Evolutionary conservation across 441 rosid species (phyloP), one percentile per base, ranked within the genome.

Genomic region (Jatropha multifida): DNA sequence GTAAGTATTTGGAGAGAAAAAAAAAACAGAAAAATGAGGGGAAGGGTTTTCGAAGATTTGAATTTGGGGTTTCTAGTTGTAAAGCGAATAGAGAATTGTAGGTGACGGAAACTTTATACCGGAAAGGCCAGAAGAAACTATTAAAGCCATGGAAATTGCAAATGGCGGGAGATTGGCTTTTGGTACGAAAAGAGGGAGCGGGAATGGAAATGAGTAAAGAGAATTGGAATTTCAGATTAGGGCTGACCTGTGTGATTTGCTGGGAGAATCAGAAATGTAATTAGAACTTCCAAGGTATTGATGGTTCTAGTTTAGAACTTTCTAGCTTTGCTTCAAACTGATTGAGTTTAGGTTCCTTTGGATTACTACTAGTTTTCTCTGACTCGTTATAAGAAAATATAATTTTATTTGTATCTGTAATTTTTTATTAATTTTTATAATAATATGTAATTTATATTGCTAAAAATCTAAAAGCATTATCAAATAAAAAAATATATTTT

Each of bases 171-270:
- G 69, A 40, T 7, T 41, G 65, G n/a, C 6, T 32, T 62, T 62
- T 18, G 65, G 42, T 62, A 62, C 26, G 63, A 69, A 70, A 38
- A n/a, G 12, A 59, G 38, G 54, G 38, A 71, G 54, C 42, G 58
- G 60, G 58, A 54, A 64, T 13, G 27, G 59, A 69, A 73, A 64
- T 55, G 42, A 14, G 65, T 66, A 37, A 23, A 0, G 26, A 20
- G 61, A 20, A 54, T 54, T 58, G 69, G 44, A 69, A 73, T 68
- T 73, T 73, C 69, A 17, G 23, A 37, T 20, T 41, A 70, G 73
- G 73, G 73, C 73, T 55, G 38, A n/a, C 51, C 11, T 56, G 73
- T 44, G 52, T 32, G 40, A 32, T 13, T 32, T 62, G 5, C 14
- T 13, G 42, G 4, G 40, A 58, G 27, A n/a, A 58, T 58, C 1